Percentiles rank a stretch among this genome's conserved stretches.
Conservation (phyloP, 306 rosid genomes). For the Trichosanthes truncata region DNA sequence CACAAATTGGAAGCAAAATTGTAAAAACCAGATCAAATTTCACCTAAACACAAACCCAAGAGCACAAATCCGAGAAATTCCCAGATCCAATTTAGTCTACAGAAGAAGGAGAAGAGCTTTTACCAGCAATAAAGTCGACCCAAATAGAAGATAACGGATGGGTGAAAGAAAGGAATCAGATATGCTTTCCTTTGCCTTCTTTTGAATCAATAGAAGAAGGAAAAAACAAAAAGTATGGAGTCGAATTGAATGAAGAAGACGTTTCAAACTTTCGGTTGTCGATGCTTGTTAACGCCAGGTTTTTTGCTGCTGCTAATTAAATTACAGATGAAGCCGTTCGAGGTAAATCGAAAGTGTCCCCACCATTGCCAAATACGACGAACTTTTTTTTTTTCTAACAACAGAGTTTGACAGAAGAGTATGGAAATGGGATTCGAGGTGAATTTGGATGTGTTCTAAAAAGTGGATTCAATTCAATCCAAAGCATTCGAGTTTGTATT, state of each 20-base stretch:
- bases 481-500: not conserved
- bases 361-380: not conserved
- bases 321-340: not conserved
- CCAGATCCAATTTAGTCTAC: not conserved
- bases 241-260: not conserved
- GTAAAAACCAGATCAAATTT: not conserved
- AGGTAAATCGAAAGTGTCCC: not conserved
- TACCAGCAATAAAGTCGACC: not conserved
- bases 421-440: not conserved
- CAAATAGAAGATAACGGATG: not conserved
- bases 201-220: not conserved
- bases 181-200: not conserved
- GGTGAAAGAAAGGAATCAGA: not conserved
- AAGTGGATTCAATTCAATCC: not conserved
- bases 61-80: not conserved
- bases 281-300: not conserved
- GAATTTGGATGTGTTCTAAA: not conserved
- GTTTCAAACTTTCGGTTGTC: not conserved
- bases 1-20: not conserved
- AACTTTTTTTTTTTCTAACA: not conserved
- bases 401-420: not conserved
- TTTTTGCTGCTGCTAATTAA: not conserved
- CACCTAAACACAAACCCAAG: not conserved
- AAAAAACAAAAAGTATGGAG: not conserved
- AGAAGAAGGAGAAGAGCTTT: slow-evolving; percentile 8